These are phyloP conservation scores for Medicago lupulina DNA, from an alignment of 306 rosid genomes.

Conservation along the genomic window DNA sequence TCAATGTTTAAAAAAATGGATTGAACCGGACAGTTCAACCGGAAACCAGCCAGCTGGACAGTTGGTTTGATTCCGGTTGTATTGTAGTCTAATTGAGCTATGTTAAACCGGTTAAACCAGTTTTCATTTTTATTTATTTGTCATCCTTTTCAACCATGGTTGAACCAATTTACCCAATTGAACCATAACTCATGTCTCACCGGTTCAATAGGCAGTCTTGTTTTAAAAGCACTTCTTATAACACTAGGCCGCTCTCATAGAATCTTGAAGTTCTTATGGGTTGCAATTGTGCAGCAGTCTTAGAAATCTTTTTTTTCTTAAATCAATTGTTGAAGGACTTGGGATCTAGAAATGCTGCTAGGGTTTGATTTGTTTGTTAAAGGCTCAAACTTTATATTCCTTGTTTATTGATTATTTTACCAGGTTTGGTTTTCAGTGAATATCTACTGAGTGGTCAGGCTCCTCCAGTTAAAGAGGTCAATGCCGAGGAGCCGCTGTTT, in stretches of 20 bases:
- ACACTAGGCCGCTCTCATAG: not conserved
- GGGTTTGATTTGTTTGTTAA: slow-evolving; percentile 26
- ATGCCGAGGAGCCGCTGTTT: slow-evolving; percentile 88
- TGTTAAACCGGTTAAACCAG: too few relatives aligned
- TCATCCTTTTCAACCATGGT: too few relatives aligned
- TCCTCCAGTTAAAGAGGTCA: slow-evolving; percentile 85
- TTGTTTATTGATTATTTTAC: slow-evolving; percentile 41
- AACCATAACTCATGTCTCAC: too few relatives aligned
- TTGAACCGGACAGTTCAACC: too few relatives aligned
- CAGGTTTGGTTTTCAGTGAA: slow-evolving; percentile 96
- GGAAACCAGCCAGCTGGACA: too few relatives aligned
- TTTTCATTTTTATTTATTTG: too few relatives aligned
- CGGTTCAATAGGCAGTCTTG: too few relatives aligned
- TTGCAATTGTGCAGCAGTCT: slow-evolving; percentile 23
- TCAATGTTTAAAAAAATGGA: too few relatives aligned
- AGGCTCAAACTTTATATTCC: slow-evolving; percentile 20
- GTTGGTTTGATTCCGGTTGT: too few relatives aligned
- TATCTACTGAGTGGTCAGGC: slow-evolving; percentile 90
- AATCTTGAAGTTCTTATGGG: slow-evolving; percentile 18
- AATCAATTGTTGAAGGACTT: slow-evolving; percentile 27
- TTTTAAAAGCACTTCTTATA: too few relatives aligned
- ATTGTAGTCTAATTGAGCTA: too few relatives aligned
- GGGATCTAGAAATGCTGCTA: slow-evolving; percentile 37
- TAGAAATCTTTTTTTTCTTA: slow-evolving; percentile 2
- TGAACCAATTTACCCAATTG: too few relatives aligned